Conservation (phyloP, 1,139 yeast genomes). For the Scheffersomyces titani region DNA sequence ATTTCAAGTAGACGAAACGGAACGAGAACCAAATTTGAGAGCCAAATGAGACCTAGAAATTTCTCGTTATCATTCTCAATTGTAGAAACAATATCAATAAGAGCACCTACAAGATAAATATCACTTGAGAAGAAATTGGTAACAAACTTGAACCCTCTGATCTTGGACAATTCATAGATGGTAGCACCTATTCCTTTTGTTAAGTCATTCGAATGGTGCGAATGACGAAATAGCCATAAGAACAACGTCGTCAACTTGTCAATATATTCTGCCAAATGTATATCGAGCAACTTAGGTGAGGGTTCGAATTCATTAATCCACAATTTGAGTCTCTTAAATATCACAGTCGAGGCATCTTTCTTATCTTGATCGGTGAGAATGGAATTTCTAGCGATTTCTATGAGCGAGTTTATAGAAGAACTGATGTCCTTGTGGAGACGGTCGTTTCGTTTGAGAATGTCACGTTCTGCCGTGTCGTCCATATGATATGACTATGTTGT, state of each 20-base stretch:
- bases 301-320: slow-evolving; percentile 52
- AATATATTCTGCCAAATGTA: slow-evolving; percentile 34
- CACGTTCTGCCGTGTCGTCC: slow-evolving; percentile 22
- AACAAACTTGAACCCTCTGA: slow-evolving; percentile 65
- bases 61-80: slow-evolving; percentile 51
- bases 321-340: slow-evolving; percentile 8
- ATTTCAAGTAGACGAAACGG: slow-evolving; percentile 65
- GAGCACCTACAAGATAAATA: slow-evolving; percentile 45
- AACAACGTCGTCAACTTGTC: slow-evolving; percentile 28
- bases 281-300: slow-evolving; percentile 54
- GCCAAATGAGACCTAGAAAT: slow-evolving; percentile 70
- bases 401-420: not conserved
- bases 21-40: slow-evolving; percentile 62
- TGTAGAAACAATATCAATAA: slow-evolving; percentile 25
- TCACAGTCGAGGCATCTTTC: slow-evolving; percentile 8
- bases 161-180: slow-evolving; percentile 61
- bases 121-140: slow-evolving; percentile 62
- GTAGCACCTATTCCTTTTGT: slow-evolving; percentile 22
- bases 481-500: slow-evolving; percentile 6
- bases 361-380: slow-evolving; percentile 6
- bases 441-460: slow-evolving; percentile 18
- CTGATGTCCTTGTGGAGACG: slow-evolving; percentile 18
- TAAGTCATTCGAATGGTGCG: not conserved
- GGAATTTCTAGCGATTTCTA: not conserved
- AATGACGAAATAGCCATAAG: slow-evolving; percentile 10